Conservation (phyloP, 1,284 basidiomycete species). For the Tetrapyrgos nigripes region DNA sequence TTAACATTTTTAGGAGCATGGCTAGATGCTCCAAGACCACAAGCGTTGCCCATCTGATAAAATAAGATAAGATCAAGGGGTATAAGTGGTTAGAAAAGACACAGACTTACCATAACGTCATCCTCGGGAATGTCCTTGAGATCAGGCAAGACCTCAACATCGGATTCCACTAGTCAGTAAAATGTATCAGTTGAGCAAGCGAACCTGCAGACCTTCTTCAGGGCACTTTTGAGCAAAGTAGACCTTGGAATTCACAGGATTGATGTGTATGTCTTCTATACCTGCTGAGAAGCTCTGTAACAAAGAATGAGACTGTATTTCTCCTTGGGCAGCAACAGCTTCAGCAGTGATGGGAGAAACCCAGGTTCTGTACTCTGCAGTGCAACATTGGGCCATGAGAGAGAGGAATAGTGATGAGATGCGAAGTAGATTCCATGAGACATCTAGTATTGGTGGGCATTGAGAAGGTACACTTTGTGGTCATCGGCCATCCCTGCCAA, state of each 20-base stretch:
- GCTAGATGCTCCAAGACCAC: too few species aligned
- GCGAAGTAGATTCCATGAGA: background rate
- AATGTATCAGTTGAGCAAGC: background rate
- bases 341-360: constrained; percentile 3
- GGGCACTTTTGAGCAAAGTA: constrained; percentile 7
- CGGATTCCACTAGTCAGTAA: too few species aligned
- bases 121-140: too few species aligned
- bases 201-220: constrained; percentile 4
- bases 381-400: background rate
- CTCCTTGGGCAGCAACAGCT: background rate
- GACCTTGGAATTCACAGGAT: constrained; percentile 1
- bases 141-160: too few species aligned
- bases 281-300: constrained; percentile 6
- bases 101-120: too few species aligned
- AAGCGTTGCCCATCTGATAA: too few species aligned
- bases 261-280: constrained; percentile 4
- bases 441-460: background rate
- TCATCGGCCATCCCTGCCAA: too few species aligned
- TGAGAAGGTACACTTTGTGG: too few species aligned
- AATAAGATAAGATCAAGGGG: too few species aligned
- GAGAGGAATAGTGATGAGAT: constrained; percentile 1
- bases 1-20: too few species aligned
- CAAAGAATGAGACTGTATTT: background rate
- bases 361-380: constrained; percentile 1
- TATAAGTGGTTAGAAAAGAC: too few species aligned